phyloP scores from a whole-genome alignment of 2,329 filamentous ascomycete species.

The Byssoonygena ceratinophila region DNA sequence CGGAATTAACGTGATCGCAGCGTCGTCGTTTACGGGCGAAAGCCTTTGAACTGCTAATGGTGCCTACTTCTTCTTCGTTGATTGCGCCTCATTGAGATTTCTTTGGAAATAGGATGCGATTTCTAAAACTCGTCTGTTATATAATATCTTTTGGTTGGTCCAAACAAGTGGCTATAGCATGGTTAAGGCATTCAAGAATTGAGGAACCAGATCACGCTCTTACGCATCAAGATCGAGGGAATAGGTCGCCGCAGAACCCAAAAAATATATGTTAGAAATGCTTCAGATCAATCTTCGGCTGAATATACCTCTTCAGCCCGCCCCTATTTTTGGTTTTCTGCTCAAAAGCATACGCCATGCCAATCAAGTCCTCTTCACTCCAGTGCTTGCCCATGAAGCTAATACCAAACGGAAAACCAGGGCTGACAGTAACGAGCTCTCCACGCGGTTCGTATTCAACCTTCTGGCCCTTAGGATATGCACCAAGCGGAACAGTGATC shows the following conservation, averaged over 20 bases:
- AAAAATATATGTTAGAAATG: conserved; percentile 3
- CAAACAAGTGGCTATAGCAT: too few species aligned
- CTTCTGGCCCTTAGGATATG: conserved; percentile 41
- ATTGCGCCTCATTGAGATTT: too few species aligned
- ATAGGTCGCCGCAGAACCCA: too few species aligned
- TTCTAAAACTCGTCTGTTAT: too few species aligned
- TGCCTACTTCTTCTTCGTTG: too few species aligned
- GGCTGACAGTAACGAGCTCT: conserved; percentile 44
- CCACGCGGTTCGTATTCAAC: conserved; percentile 40
- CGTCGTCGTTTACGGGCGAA: not conserved
- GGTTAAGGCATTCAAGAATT: too few species aligned
- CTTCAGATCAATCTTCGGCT: conserved; percentile 40
- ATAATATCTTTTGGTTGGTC: too few species aligned
- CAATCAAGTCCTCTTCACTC: conserved; percentile 52
- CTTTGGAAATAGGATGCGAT: too few species aligned
- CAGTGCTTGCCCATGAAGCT: conserved; percentile 52
- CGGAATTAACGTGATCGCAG: not conserved
- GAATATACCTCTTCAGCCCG: conserved; percentile 41
- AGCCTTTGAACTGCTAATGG: not conserved
- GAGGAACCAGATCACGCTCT: too few species aligned
- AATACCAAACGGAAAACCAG: conserved; percentile 52
- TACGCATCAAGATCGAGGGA: too few species aligned
- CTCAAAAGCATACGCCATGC: conserved; percentile 59
- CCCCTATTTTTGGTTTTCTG: conserved; percentile 45
- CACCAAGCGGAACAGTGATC: conserved; percentile 54